Evolutionary conservation across 495 filamentous ascomycete genomes (phyloP).

Genomic region (Talaromyces ruber): DNA sequence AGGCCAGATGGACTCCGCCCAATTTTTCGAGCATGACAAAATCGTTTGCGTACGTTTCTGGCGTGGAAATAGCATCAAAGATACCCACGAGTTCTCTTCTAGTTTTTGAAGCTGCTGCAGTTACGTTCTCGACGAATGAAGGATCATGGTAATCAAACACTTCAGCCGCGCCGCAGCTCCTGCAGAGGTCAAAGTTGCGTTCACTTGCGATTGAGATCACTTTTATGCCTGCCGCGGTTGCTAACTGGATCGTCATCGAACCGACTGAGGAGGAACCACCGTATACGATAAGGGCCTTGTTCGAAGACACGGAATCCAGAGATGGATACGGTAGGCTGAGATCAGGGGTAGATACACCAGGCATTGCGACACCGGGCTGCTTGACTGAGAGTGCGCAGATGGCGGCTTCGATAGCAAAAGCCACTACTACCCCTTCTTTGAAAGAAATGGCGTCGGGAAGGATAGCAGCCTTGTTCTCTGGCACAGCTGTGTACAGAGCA

Average conservation of each 20-base stretch:
- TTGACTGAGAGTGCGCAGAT: slow-evolving; percentile 23
- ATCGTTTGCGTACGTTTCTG: slow-evolving; percentile 22
- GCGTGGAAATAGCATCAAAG: slow-evolving; percentile 30
- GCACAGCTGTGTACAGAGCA: slow-evolving; percentile 16
- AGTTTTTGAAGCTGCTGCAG: slow-evolving; percentile 18
- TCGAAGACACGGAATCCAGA: slow-evolving; percentile 9
- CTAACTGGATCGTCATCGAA: slow-evolving; percentile 53
- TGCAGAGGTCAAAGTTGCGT: slow-evolving; percentile 45
- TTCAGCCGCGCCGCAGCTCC: slow-evolving; percentile 43
- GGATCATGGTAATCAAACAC: slow-evolving; percentile 49
- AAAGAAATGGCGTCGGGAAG: slow-evolving; percentile 23
- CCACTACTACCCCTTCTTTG: slow-evolving; percentile 26
- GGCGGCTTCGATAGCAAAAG: slow-evolving; percentile 24
- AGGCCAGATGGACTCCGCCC: slow-evolving; percentile 24
- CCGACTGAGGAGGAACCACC: slow-evolving; percentile 54
- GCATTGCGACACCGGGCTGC: slow-evolving; percentile 17
- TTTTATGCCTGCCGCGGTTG: slow-evolving; percentile 45
- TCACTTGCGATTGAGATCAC: slow-evolving; percentile 47
- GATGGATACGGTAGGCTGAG: slow-evolving; percentile 32
- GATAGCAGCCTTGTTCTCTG: slow-evolving; percentile 19
- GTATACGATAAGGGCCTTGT: slow-evolving; percentile 46
- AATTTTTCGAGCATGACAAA: slow-evolving; percentile 22
- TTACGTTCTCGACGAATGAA: slow-evolving; percentile 21
- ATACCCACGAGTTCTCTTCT: slow-evolving; percentile 24
- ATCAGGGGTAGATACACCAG: slow-evolving; percentile 20